These are phyloP conservation scores for Stramenopiles sp. DNA, from an alignment of 352 stramenopile genomes.

Conservation along the genomic window DNA sequence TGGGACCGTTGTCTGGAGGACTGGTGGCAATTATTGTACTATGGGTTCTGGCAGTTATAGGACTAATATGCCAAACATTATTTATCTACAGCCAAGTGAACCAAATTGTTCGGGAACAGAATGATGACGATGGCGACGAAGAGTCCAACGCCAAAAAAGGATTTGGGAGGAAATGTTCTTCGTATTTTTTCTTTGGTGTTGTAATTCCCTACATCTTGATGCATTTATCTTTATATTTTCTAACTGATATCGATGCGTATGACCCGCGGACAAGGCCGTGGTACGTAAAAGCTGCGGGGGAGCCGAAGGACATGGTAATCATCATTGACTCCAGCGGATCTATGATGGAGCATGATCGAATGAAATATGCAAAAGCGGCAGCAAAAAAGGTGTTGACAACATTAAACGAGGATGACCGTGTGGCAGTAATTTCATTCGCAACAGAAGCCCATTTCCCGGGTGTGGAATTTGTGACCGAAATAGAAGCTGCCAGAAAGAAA, in stretches of 20 bases:
- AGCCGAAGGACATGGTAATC: conserved; percentile 34
- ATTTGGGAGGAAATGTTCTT: background rate
- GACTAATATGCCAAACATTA: background rate
- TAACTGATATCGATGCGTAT: conserved; percentile 17
- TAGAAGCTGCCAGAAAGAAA: background rate
- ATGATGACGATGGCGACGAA: background rate
- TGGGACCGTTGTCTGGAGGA: background rate
- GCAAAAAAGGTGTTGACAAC: background rate
- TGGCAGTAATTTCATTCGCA: background rate
- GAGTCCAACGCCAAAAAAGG: background rate
- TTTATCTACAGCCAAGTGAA: background rate
- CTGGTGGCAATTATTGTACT: background rate
- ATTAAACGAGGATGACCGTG: background rate
- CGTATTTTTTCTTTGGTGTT: background rate
- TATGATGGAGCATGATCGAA: conserved; percentile 21
- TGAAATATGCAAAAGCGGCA: conserved; percentile 1
- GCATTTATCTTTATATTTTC: background rate
- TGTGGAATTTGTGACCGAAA: background rate
- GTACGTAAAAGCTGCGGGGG: conserved; percentile 30
- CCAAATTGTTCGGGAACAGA: background rate
- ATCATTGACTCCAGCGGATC: conserved; percentile 25
- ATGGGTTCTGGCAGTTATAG: background rate
- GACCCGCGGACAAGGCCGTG: conserved; percentile 29
- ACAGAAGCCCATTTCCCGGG: background rate
- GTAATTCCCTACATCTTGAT: background rate